Percentiles rank a stretch among this genome's conserved stretches.
phyloP scores from a whole-genome alignment of 371 early-diverging fungal species.

The Actinomortierella wolfii region DNA sequence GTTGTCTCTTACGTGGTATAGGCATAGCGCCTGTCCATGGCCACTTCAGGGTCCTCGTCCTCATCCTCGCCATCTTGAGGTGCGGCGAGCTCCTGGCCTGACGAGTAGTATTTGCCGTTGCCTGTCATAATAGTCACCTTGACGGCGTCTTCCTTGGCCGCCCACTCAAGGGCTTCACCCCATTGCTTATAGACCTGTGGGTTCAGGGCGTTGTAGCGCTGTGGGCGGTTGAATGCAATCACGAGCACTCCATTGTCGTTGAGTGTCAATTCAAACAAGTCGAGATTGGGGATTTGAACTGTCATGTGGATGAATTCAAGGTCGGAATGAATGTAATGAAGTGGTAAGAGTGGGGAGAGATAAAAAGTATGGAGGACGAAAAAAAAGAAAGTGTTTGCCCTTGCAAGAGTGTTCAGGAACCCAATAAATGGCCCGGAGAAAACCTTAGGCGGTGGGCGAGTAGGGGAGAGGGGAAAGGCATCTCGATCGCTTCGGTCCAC shows the following conservation, averaged over 20 bases:
- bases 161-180: constrained; percentile 63
- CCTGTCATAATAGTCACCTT: constrained; percentile 71
- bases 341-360: too few species aligned
- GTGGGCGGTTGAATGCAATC: constrained; percentile 71
- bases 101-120: constrained; percentile 68
- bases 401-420: too few species aligned
- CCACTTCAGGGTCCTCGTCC: constrained; percentile 10
- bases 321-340: too few species aligned
- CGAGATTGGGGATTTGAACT: constrained; percentile 42
- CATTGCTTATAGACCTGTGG: constrained; percentile 71
- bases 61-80: constrained; percentile 46
- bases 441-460: too few species aligned
- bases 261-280: constrained; percentile 57
- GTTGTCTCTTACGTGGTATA: constrained; percentile 26
- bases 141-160: constrained; percentile 53
- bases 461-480: too few species aligned
- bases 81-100: constrained; percentile 65
- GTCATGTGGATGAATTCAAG: too few species aligned
- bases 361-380: too few species aligned
- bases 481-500: too few species aligned
- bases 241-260: constrained; percentile 63
- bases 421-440: too few species aligned
- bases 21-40: constrained; percentile 22
- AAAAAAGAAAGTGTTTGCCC: too few species aligned
- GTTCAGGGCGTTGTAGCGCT: constrained; percentile 65